These are phyloP conservation scores for Paxillus rubicundulus DNA, from an alignment of 768 basidiomycete species.

Conservation along the genomic window DNA sequence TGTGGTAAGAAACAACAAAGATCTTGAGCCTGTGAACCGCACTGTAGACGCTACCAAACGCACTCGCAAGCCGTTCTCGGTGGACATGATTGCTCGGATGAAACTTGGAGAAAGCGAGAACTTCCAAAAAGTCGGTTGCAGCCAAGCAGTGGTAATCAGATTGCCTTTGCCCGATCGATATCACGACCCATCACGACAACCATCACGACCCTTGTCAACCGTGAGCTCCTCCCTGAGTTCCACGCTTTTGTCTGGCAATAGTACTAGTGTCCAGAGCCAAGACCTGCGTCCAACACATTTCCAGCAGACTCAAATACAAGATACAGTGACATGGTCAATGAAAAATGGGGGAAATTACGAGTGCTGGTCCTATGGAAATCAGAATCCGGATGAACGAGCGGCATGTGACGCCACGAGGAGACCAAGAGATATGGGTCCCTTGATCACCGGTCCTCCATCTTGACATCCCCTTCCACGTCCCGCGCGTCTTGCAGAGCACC, in stretches of 20 bases:
- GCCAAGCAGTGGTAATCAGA: neutral
- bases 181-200: conserved; percentile 1
- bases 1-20: conserved; percentile 20
- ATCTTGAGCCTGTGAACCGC: conserved; percentile 8
- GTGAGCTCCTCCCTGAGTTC: too few relatives aligned
- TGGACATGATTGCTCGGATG: conserved; percentile 25
- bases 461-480: conserved; percentile 46
- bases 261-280: too few relatives aligned
- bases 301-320: too few relatives aligned
- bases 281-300: too few relatives aligned
- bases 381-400: too few relatives aligned
- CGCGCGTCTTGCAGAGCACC: conserved; percentile 19
- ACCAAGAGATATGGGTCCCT: neutral
- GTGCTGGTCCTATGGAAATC: too few relatives aligned
- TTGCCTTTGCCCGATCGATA: conserved; percentile 7
- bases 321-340: too few relatives aligned
- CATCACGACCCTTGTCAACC: too few relatives aligned
- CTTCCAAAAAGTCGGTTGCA: neutral
- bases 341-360: too few relatives aligned
- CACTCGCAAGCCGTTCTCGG: conserved; percentile 44
- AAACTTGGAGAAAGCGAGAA: neutral
- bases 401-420: too few relatives aligned
- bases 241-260: too few relatives aligned
- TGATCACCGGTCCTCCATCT: conserved; percentile 44
- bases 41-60: conserved; percentile 23